These are phyloP conservation scores for Drechslerella coelobrocha DNA, from an alignment of 2,329 filamentous ascomycete species.

Conservation along the genomic window DNA sequence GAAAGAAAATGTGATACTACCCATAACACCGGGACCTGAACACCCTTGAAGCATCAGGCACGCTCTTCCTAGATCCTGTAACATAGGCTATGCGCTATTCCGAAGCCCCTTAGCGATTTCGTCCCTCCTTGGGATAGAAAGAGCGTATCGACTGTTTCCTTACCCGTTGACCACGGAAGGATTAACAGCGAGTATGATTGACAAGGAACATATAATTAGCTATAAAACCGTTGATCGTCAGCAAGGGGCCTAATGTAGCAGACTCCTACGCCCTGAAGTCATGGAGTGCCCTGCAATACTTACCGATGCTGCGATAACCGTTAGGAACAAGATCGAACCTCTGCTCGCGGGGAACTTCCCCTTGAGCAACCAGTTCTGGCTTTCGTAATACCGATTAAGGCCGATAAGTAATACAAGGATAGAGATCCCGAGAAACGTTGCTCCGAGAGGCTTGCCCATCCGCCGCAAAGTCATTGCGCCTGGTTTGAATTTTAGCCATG, in stretches of 20 bases:
- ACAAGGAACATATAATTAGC: slow-evolving; percentile 41
- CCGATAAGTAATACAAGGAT: slow-evolving; percentile 77
- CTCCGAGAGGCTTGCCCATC: slow-evolving; percentile 75
- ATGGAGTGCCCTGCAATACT: slow-evolving; percentile 16
- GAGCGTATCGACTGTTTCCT: slow-evolving; percentile 4
- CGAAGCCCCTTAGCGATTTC: background rate
- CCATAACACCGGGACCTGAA: slow-evolving; percentile 3
- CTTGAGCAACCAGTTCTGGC: slow-evolving; percentile 78
- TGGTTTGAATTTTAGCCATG: slow-evolving; percentile 48
- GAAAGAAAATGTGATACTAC: background rate
- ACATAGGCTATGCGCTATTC: background rate
- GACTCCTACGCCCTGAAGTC: no score
- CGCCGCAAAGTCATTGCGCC: slow-evolving; percentile 64
- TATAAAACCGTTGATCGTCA: slow-evolving; percentile 3
- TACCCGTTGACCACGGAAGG: slow-evolving; percentile 36
- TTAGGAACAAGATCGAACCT: slow-evolving; percentile 75
- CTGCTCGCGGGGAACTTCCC: slow-evolving; percentile 82
- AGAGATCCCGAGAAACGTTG: slow-evolving; percentile 76
- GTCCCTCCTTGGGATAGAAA: background rate
- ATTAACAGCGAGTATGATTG: slow-evolving; percentile 45
- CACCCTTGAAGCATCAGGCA: background rate
- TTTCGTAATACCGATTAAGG: slow-evolving; percentile 76
- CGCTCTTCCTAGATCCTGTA: background rate
- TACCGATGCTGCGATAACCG: slow-evolving; percentile 64
- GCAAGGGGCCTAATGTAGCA: no score